A percentile compares a stretch with the other conserved stretches of the same genome.
phyloP scores from a whole-genome alignment of 345 rosid species.

The Populus ilicifolia region DNA sequence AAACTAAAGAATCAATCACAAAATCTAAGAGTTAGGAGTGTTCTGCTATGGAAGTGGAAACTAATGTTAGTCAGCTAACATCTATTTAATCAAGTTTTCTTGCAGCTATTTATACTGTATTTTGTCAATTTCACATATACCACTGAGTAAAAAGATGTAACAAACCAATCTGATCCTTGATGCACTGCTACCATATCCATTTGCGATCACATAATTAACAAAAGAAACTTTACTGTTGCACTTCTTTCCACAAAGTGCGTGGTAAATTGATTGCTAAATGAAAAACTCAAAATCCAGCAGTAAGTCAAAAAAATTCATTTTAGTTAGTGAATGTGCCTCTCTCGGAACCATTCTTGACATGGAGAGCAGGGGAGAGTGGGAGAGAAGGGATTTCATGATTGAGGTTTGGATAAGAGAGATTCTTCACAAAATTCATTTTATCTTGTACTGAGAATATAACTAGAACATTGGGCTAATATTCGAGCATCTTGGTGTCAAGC shows the following conservation, averaged over 20 bases:
- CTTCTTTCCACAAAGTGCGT: background rate
- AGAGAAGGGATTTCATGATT: background rate
- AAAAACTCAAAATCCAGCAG: background rate
- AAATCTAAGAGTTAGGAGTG: background rate
- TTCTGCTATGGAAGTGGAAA: background rate
- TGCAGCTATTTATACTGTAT: background rate
- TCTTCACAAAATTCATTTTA: background rate
- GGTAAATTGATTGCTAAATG: background rate
- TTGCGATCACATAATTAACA: background rate
- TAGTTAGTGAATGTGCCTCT: background rate
- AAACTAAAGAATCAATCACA: background rate
- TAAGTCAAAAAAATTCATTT: background rate
- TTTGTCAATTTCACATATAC: background rate
- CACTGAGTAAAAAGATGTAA: background rate
- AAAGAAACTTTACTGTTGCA: background rate
- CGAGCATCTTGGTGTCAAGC: background rate
- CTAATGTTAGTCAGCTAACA: background rate
- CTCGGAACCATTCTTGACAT: background rate
- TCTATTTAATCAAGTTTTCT: background rate
- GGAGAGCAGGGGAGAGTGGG: too few species aligned
- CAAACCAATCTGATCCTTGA: background rate
- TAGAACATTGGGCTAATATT: background rate
- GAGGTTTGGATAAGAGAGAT: background rate
- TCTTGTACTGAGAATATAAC: background rate
- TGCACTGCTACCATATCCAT: background rate